Base-by-base conservation (phyloP, 225 moss, liverwort and hornwort genomes). In the Bryoerythrophyllum caledonicum region DNA sequence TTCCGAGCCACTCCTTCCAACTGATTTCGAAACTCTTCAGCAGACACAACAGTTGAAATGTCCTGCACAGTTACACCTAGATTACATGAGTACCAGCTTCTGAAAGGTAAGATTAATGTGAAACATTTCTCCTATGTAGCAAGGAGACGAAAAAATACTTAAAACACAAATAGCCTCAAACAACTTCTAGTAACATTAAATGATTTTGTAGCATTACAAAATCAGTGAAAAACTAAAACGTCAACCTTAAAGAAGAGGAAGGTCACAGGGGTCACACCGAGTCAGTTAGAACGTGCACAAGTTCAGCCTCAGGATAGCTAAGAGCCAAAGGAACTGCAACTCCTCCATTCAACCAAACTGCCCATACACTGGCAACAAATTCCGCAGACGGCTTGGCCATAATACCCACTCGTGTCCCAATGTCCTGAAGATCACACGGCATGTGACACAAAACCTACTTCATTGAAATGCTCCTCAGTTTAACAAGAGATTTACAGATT, bases 251-350 rank as follows among this genome's bases (percentile, higher is more conserved):
- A 61, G 25, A 56, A 67, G 58, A 78, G 26, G 44, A 74, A 76
- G 80, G 76, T 68, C 21, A 55, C 38, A 73, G 13, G 71, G 27
- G 46, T 63, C 79, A 60, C 69, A 96, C 96, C 88, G 99, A 86
- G 75, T 99, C 99, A 58, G 82, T 82, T 76, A 99, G 79, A 28
- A 99, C 89, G 79, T 99, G 95, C 79, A 85, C 72, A 74, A 99
- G 93, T 84, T 99, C 99, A 64, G 91, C 79, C 75, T 95, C 99
- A 17, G 99, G 99, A 75, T 99, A 93, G 89, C 99, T 99, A 66
- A 99, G 89, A 64, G 99, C 99, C 83, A 99, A 84, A 59, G 99
- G 99, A 38, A 99, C 95, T 64, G 93, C 99, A 69, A 95, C 86
- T 26, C 79, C 91, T 82, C 95, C 99, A 81, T 89, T 93, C 69